Evolutionary conservation across 768 basidiomycete genomes (phyloP), one percentile per base, ranked within the genome.

Genomic region (Mycena amicta): DNA sequence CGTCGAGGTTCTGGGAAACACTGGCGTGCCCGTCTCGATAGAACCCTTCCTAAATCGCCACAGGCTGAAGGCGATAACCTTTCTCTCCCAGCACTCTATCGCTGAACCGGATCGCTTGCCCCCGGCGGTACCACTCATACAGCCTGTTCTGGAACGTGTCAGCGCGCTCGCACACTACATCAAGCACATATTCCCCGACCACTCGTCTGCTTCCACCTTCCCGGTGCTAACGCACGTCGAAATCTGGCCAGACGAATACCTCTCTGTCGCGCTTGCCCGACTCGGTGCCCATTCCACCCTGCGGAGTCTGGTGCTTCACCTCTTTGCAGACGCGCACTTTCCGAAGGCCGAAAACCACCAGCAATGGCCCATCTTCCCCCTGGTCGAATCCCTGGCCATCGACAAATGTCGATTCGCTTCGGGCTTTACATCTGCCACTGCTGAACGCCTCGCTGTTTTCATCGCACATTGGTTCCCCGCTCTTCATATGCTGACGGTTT

Each of bases 1-100:
- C 52, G 54, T 53, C 53, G 55, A 16, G 43, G 52, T 28, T 28
- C 60, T n/a, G n/a, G n/a, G n/a, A n/a, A n/a, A n/a, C n/a, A n/a
- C n/a, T n/a, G n/a, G n/a, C n/a, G n/a, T n/a, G n/a, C n/a, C n/a
- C 5, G 56, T 61, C 33, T 29, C 41, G 33, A 47, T 50, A 15
- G 55, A 37, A 5, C 40, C 55, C 20, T 45, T 50, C 28, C 26
- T 51, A 28, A 37, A 61, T 45, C 15, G 15, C 12, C 43, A 8
- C 15, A 45, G 8, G 43, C 15, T 23, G 15, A 45, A n/a, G 15
- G 22, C 6, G 8, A 23, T 16, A 8, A n/a, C 22, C 8, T 23
- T n/a, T 6, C 22, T 23, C 43, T 6, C 8, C 12, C 43, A 23
- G 43, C 8, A 6, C 15, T n/a, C 43, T 5, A 45, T n/a, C 12